Conservation (phyloP, 352 stramenopile genomes). For the Phytophthora foliorum region DNA sequence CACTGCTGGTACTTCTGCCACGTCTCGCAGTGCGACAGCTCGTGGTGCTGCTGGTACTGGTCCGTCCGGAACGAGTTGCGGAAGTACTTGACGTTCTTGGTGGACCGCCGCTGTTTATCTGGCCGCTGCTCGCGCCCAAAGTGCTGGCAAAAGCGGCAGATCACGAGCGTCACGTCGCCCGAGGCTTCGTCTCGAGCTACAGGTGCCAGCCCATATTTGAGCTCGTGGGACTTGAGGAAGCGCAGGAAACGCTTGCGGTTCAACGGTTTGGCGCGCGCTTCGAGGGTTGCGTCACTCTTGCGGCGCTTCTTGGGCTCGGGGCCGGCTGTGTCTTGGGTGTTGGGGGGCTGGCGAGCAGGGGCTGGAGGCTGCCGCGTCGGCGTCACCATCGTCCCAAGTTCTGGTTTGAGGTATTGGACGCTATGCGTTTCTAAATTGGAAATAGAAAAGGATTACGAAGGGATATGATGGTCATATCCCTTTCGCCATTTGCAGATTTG, state of each 20-base stretch:
- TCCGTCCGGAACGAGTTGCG: conserved; percentile 71
- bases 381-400: too few relatives aligned
- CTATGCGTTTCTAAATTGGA: too few relatives aligned
- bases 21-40: conserved; percentile 57
- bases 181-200: conserved; percentile 55
- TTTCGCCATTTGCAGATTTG: too few relatives aligned
- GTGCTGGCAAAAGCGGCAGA: conserved; percentile 76
- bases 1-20: conserved; percentile 60
- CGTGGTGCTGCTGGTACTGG: conserved; percentile 78
- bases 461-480: too few relatives aligned
- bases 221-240: conserved; percentile 60
- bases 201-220: conserved; percentile 63
- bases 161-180: conserved; percentile 53
- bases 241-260: conserved; percentile 51
- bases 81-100: conserved; percentile 78
- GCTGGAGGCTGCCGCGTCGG: background rate
- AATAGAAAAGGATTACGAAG: too few relatives aligned
- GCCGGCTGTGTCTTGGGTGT: background rate
- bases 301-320: conserved; percentile 22
- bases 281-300: background rate
- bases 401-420: too few relatives aligned
- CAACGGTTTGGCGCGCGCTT: conserved; percentile 5
- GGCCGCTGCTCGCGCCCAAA: conserved; percentile 68
- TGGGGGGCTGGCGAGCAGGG: background rate
- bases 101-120: conserved; percentile 63